Base-by-base conservation (phyloP, 345 rosid species). In the Brassica rapa region DNA sequence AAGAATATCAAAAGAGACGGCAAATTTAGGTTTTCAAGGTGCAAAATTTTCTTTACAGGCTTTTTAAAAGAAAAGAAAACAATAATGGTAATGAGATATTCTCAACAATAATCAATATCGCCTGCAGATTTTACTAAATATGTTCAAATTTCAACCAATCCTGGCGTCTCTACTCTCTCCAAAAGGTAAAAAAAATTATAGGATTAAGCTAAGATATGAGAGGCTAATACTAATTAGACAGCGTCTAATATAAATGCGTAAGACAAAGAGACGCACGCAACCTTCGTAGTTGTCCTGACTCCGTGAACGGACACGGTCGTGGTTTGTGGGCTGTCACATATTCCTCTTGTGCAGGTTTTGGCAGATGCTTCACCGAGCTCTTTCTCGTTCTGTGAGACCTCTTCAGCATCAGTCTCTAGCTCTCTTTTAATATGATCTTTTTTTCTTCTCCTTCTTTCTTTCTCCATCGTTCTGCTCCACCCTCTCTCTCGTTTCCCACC, bases 281-380 rank as follows among this genome's bases (percentile, higher is more conserved):
- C 97, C 96, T 82, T 91, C 99, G 79, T 25, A 25, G 27, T 83
- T 89, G 27, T 93, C 97, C 76, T 89, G 97, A 32, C 88, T 33
- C 46, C 88, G 93, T 55, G 94, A 73, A 82, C 84, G 86, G 53
- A 81, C 89, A 59, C 84, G 84, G 43, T 95, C 98, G 14, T 91
- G 90, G 33, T 85, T 90, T 62, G 84, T 79, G 97, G 96, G 76
- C 97, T 93, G 73, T 92, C 49, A 78, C 71, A 73, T 75, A 79
- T 77, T 89, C 98, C 81, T 85, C 12, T 24, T 24, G 25, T 24
- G 25, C 25, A 24, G 25, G 95, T 74, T 90, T 94, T 19, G 30
- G 77, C 68, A 79, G 93, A 87, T 72, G 79, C 89, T 81, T 91
- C 98, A 64, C 83, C 88, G 77, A 5, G 33, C 33, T 30, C 33